Evolutionary conservation across 805 yeast genomes (phyloP), one percentile per base, ranked within the genome.

Genomic region (Starmerella bombi): DNA sequence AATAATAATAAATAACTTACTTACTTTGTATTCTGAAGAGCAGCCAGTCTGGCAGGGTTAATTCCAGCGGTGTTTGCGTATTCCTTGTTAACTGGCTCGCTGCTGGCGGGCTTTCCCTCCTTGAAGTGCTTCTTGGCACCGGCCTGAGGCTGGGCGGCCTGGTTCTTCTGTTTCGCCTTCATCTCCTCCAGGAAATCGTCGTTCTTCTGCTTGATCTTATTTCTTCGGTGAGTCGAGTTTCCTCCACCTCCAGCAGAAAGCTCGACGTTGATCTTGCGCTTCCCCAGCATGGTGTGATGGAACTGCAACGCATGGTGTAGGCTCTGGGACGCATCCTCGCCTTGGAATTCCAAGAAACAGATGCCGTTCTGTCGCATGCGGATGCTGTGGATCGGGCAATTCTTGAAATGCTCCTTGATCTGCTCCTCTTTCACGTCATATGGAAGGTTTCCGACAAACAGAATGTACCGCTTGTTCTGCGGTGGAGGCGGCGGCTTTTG

Each of bases 171-270:
- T 35, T 57, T 66, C 44, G 58, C 64, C 45, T 53, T 62, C 51
- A 93, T 70, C 55, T 86, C 94, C 21, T 68, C 77, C 33, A 70
- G 70, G 51, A 86, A 63, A 53, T 77, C 77, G 34, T 72, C 78
- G 58, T 88, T 88, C 67, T 88, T 88, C 36, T 70, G 72, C 54
- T 74, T 73, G 51, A 91, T 69, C 61, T 91, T 91, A 41, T 72
- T 69, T 35, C 52, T 42, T 12, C 70, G 54, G 40, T 64, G 68
- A 43, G 70, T 64, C 8, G 93, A 76, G 58, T 88, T 88, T 42
- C 96, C 96, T 36, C 98, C 98, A 32, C 98, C 98, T 42, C 98
- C 98, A 37, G 84, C 98, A 2, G 97, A 91, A 52, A 91, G 69
- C 59, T 91, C 98, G 27, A 91, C 96, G 56, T 91, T 91, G 55